These are phyloP conservation scores for Mangifera indica DNA, from an alignment of 345 rosid genomes.

Conservation along the genomic window DNA sequence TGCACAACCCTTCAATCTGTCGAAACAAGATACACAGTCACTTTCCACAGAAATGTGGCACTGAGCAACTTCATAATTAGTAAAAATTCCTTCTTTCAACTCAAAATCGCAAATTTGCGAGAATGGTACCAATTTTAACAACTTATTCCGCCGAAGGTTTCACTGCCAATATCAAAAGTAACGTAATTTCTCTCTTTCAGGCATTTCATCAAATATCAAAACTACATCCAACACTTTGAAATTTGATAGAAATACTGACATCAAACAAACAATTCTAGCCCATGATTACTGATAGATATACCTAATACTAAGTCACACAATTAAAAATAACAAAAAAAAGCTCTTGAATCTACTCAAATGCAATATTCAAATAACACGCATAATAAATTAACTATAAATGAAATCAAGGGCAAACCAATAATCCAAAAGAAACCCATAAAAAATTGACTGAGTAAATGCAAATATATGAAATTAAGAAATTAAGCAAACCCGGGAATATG, in stretches of 20 bases:
- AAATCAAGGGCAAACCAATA: background rate
- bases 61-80: no score
- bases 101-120: background rate
- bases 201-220: slow-evolving; percentile 19
- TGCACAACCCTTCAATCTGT: no score
- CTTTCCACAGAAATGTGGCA: no score
- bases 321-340: background rate
- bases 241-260: background rate
- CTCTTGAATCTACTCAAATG: background rate
- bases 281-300: background rate
- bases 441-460: background rate
- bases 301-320: background rate
- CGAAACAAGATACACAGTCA: no score
- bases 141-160: background rate
- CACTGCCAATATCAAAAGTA: background rate
- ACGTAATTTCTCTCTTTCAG: background rate
- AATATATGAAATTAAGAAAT: background rate
- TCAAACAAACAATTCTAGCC: background rate
- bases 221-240: background rate
- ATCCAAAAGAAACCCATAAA: slow-evolving; percentile 10
- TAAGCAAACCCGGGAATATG: background rate
- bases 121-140: background rate
- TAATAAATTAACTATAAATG: background rate
- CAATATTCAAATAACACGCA: background rate
- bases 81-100: background rate